Conservation (phyloP, 768 basidiomycete species). For the Boletus barrowsii region DNA sequence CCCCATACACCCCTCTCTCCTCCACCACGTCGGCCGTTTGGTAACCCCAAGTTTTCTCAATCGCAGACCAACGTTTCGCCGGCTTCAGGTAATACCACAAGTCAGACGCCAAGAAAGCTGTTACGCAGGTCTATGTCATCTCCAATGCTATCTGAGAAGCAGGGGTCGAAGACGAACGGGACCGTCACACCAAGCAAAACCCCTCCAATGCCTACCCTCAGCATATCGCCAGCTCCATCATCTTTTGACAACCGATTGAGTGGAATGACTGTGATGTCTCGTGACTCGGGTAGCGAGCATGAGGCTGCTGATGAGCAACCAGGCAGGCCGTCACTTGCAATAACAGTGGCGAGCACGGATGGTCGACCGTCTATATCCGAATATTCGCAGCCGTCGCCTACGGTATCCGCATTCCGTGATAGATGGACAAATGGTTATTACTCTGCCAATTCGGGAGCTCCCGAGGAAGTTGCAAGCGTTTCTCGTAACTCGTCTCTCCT, state of each 20-base stretch:
- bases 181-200: constrained; percentile 34
- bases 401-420: constrained; percentile 78
- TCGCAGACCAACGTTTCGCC: constrained; percentile 54
- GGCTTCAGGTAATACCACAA: neutral
- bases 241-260: constrained; percentile 27
- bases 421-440: constrained; percentile 37
- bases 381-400: constrained; percentile 70
- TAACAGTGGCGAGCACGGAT: constrained; percentile 43
- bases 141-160: constrained; percentile 47
- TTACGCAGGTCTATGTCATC: constrained; percentile 55
- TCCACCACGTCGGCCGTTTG: constrained; percentile 52
- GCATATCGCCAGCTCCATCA: constrained; percentile 29
- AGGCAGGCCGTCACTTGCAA: constrained; percentile 46
- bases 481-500: constrained; percentile 22
- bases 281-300: constrained; percentile 41
- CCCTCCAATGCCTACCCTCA: constrained; percentile 41
- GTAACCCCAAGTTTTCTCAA: constrained; percentile 45
- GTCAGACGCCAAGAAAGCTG: constrained; percentile 14
- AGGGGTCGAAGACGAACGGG: constrained; percentile 33
- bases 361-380: constrained; percentile 58
- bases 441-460: constrained; percentile 25
- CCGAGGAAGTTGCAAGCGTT: constrained; percentile 7
- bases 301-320: constrained; percentile 25
- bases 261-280: constrained; percentile 22
- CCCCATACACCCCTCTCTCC: constrained; percentile 62